A percentile compares a stretch with the other conserved stretches of the same genome.
Conservation (phyloP, 306 rosid species). For the Adenanthera pavonina region DNA sequence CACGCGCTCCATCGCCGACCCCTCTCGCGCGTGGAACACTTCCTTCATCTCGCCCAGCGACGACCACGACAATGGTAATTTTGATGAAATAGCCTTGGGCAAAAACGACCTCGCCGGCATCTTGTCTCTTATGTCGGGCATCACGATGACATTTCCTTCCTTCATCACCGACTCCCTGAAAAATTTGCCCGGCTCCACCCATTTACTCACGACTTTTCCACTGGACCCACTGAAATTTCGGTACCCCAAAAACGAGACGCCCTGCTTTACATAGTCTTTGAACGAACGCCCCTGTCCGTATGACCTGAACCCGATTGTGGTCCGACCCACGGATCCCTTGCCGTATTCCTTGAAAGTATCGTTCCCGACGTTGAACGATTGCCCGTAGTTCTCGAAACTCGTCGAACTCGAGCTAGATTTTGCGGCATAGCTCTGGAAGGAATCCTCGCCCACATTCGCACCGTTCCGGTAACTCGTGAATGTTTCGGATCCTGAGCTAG, state of each 20-base stretch:
- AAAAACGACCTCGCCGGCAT: slow-evolving; percentile 83
- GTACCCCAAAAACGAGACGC: slow-evolving; percentile 60
- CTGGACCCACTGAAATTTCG: slow-evolving; percentile 44
- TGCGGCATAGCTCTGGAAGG: slow-evolving; percentile 67
- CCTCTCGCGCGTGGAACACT: slow-evolving; percentile 56
- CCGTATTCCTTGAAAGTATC: slow-evolving; percentile 87
- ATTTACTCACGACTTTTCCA: slow-evolving; percentile 56
- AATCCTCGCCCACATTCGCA: slow-evolving; percentile 76
- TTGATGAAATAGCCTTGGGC: slow-evolving; percentile 55
- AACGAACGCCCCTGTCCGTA: slow-evolving; percentile 75
- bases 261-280: slow-evolving; percentile 55
- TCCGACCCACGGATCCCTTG: slow-evolving; percentile 53
- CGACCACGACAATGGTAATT: slow-evolving; percentile 62
- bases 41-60: slow-evolving; percentile 39
- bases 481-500: slow-evolving; percentile 51
- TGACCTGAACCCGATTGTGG: slow-evolving; percentile 60
- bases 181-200: slow-evolving; percentile 73
- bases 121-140: slow-evolving; percentile 78
- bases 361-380: slow-evolving; percentile 80
- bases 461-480: slow-evolving; percentile 69
- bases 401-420: slow-evolving; percentile 62
- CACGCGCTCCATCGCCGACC: slow-evolving; percentile 58
- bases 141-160: slow-evolving; percentile 65
- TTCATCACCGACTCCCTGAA: slow-evolving; percentile 68
- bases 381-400: slow-evolving; percentile 69